Evolutionary conservation across 768 basidiomycete genomes (phyloP).

Genomic region (Cantharellus cinnabarinus): DNA sequence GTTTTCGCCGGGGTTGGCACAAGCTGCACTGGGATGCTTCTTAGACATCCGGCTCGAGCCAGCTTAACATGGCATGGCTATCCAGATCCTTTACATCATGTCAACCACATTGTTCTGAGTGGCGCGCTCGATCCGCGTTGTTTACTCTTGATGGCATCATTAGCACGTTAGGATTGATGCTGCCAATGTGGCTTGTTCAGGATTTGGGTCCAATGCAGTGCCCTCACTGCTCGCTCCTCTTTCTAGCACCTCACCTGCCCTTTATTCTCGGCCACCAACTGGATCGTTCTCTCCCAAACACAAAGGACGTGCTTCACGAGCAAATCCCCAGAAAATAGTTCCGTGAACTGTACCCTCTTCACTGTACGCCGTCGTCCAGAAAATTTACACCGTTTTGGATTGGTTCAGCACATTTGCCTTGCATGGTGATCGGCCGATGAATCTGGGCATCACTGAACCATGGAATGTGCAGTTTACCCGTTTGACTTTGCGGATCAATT

Average conservation of each 20-base stretch:
- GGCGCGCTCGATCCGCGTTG: not conserved
- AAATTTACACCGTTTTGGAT: conserved; percentile 8
- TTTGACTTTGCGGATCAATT: not conserved
- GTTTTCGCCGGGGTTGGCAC: not conserved
- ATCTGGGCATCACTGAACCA: not conserved
- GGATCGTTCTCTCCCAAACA: not conserved
- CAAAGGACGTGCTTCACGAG: not conserved
- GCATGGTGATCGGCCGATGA: not conserved
- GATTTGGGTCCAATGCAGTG: not conserved
- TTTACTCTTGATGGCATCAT: not conserved
- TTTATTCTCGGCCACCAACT: not conserved
- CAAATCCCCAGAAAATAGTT: not conserved
- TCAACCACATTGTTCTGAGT: not conserved
- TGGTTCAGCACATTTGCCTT: not conserved
- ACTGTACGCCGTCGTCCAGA: not conserved
- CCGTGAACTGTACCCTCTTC: not conserved
- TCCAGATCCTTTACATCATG: not conserved
- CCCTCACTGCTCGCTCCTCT: not conserved
- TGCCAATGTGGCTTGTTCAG: not conserved
- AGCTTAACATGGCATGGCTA: not conserved
- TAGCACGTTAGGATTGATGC: not conserved
- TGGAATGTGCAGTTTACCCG: not conserved
- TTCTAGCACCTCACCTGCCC: not conserved
- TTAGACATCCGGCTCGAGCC: not conserved
- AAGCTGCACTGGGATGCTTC: not conserved